Percentiles rank a stretch among this genome's conserved stretches.
phyloP scores from a whole-genome alignment of 164 flowering plant species.

The Aristolochia californica region DNA sequence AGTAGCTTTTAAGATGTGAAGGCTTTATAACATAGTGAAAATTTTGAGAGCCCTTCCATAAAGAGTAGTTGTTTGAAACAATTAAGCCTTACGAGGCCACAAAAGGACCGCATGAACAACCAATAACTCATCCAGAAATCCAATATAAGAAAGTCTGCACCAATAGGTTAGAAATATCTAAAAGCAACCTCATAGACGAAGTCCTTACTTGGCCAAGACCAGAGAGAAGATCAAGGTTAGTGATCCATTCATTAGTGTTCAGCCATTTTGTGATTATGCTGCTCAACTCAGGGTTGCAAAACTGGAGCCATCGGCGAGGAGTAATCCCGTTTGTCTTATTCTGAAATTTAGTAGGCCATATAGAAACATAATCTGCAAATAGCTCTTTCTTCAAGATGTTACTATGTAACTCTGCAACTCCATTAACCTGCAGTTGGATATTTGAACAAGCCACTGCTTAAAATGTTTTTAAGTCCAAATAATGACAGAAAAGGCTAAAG shows the following conservation, averaged over 20 bases:
- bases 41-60: background rate
- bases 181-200: too few relatives aligned
- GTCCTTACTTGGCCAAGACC: constrained; percentile 61
- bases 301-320: constrained; percentile 92
- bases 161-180: too few relatives aligned
- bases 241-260: constrained; percentile 82
- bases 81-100: background rate
- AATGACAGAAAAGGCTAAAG: too few relatives aligned
- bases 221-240: constrained; percentile 70
- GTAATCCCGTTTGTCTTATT: constrained; percentile 98
- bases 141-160: background rate
- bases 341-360: constrained; percentile 95
- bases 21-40: background rate
- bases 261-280: constrained; percentile 82
- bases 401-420: constrained; percentile 95
- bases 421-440: constrained; percentile 59
- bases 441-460: background rate
- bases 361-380: constrained; percentile 82
- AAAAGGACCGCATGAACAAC: background rate
- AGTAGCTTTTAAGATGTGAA: background rate
- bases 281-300: constrained; percentile 93
- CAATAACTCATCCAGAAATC: background rate
- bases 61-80: background rate
- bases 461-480: too few relatives aligned
- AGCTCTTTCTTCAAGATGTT: constrained; percentile 81